Percentiles rank a stretch among this genome's conserved stretches.
Conservation (phyloP, 805 yeast species). For the Yarrowia bubula region DNA sequence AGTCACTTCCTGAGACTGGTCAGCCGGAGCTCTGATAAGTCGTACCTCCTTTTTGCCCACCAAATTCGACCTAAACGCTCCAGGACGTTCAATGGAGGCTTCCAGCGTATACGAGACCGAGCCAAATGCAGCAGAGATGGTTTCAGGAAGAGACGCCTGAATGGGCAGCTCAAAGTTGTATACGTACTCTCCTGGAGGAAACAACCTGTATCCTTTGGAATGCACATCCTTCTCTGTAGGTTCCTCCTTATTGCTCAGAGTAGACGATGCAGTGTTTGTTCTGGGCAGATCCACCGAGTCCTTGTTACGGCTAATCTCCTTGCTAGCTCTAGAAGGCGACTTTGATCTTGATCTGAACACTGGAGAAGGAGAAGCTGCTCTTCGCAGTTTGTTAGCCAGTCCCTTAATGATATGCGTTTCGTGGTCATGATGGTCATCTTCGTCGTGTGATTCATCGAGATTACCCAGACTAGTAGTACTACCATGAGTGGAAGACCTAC, state of each 20-base stretch:
- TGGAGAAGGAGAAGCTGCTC: constrained; percentile 34
- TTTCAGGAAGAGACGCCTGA: constrained; percentile 78
- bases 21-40: constrained; percentile 73
- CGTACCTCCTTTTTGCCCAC: constrained; percentile 60
- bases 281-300: background rate
- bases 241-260: background rate
- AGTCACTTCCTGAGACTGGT: constrained; percentile 76
- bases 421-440: background rate
- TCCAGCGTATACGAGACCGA: constrained; percentile 67
- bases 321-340: background rate
- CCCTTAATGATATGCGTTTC: constrained; percentile 30
- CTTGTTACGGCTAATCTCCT: background rate
- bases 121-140: constrained; percentile 77
- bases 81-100: constrained; percentile 69
- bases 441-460: constrained; percentile 19
- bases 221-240: constrained; percentile 22
- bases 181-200: constrained; percentile 85
- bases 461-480: background rate
- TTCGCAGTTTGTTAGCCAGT: constrained; percentile 31
- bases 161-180: constrained; percentile 90
- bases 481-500: background rate
- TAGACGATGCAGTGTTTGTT: background rate
- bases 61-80: constrained; percentile 80
- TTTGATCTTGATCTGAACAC: constrained; percentile 4
- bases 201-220: constrained; percentile 47